Percentiles rank a stretch among this genome's conserved stretches.
Evolutionary conservation across 164 flowering plant species (phyloP).

Genomic region (Stephania japonica): DNA sequence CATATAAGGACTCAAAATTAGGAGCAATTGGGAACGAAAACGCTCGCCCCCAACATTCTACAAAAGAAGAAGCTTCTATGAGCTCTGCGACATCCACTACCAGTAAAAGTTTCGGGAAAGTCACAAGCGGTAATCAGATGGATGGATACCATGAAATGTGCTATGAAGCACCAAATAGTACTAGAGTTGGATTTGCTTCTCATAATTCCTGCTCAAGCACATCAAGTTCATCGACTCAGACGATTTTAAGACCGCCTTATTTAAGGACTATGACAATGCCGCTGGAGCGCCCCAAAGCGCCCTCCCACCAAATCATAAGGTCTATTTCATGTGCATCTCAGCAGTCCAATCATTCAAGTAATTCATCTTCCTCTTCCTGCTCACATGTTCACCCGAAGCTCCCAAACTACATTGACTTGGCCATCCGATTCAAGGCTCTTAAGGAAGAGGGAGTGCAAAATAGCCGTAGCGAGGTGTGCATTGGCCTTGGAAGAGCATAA

Average conservation of each 20-base stretch:
- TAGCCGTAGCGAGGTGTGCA: not conserved
- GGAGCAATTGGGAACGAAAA: not conserved
- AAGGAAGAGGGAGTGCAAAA: slow-evolving; percentile 26
- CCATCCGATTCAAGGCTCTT: slow-evolving; percentile 56
- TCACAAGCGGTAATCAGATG: not conserved
- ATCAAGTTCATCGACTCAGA: slow-evolving; percentile 13
- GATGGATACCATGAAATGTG: not conserved
- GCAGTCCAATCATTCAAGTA: not conserved
- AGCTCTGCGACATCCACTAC: not conserved
- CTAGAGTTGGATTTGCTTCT: slow-evolving; percentile 12
- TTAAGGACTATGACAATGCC: slow-evolving; percentile 65
- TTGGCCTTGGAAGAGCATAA: not conserved
- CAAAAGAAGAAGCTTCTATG: not conserved
- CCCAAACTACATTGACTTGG: slow-evolving; percentile 71
- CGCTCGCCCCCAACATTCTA: not conserved
- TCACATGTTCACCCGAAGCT: slow-evolving; percentile 76
- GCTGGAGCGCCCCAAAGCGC: slow-evolving; percentile 23
- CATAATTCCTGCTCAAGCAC: slow-evolving; percentile 11
- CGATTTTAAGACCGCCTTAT: slow-evolving; percentile 23
- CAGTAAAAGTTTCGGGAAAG: not conserved
- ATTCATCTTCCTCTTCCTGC: slow-evolving; percentile 14
- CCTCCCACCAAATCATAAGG: slow-evolving; percentile 18
- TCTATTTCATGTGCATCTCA: slow-evolving; percentile 33
- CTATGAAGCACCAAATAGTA: not conserved
- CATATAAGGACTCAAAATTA: not conserved